phyloP scores from a whole-genome alignment of 345 rosid genomes.

The Euphorbia lathyris region DNA sequence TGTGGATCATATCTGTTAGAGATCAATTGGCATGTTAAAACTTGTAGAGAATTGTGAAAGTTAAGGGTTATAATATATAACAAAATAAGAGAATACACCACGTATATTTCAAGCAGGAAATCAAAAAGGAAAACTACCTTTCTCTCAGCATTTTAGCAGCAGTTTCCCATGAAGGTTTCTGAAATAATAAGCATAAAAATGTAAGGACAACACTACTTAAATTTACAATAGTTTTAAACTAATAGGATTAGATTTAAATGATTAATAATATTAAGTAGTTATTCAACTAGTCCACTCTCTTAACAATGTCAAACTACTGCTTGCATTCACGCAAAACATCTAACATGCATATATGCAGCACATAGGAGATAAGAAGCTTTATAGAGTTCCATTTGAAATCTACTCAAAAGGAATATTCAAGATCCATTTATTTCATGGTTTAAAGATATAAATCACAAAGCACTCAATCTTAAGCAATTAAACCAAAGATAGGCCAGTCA shows the following conservation, averaged over 20 bases:
- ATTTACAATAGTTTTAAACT: not conserved
- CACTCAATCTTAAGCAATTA: not conserved
- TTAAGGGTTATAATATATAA: conserved; percentile 7
- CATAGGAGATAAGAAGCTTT: not conserved
- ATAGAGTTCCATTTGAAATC: not conserved
- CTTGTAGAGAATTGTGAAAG: conserved; percentile 6
- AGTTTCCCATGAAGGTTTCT: conserved; percentile 99
- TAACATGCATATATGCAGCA: not conserved
- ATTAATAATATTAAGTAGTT: not conserved
- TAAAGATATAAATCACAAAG: not conserved
- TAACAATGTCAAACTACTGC: not conserved
- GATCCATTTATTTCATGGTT: not conserved
- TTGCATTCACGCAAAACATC: not conserved
- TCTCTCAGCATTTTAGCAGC: conserved; percentile 78
- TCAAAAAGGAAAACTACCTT: conserved; percentile 41
- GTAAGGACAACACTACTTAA: conserved; percentile 1
- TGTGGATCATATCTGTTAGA: conserved; percentile 85
- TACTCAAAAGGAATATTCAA: not conserved
- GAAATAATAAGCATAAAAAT: conserved; percentile 30
- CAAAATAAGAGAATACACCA: not conserved
- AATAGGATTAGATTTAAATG: not conserved
- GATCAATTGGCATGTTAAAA: conserved; percentile 14
- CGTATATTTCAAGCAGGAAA: not conserved
- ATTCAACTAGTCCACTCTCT: not conserved
- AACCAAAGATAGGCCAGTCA: not conserved